Base-by-base conservation (phyloP, 2,329 filamentous ascomycete species). In the Aureobasidium zeae region DNA sequence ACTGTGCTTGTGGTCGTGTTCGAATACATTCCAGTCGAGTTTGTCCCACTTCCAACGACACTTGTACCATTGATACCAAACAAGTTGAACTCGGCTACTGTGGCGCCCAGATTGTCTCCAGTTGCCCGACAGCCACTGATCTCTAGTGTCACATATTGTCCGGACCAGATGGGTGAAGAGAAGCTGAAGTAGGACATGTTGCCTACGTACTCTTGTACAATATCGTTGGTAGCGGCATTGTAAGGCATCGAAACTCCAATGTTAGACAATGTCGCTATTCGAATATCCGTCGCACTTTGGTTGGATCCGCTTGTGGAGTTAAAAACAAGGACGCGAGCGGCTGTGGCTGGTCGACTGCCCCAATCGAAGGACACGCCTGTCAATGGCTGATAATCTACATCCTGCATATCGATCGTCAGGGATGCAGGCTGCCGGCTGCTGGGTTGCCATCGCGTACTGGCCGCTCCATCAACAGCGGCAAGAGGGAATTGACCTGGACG, bases 401-500 rank as follows among this genome's bases (percentile, higher is more conserved):
- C 37, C 0, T 59, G 50, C 2, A 78, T 63, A 17, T 74, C 66
- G 31, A 85, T 69, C 1, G 74, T 76, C 11, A 84, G 54, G 3
- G 71, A 72, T 20, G 72, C 67, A 4, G 70, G 65, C 37, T 74
- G 73, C 1, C 71, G 65, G 7, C 54, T 55, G 2, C 62, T 55
- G 0, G 80, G 79, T 53, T 83, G 78, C 80, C 80, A 85, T 51
- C 74, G 74, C 0, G 80, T 84, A 13, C 73, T 73, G 4, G 73
- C 66, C 2, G 77, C 77, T 41, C 81, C 81, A 52, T 85, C 81
- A 38, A 81, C 71, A 2, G 77, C 79, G 0, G 73, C 69, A 41
- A 81, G 66, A 1, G 81, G 79, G 62, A 85, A 83, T 58, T 86
- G 82, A 11, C 81, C 82, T 0, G 77, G 73, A 19, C 70, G 63